These are phyloP conservation scores for Acaromyces ingoldii DNA, from an alignment of 1,284 basidiomycete species.

Conservation along the genomic window DNA sequence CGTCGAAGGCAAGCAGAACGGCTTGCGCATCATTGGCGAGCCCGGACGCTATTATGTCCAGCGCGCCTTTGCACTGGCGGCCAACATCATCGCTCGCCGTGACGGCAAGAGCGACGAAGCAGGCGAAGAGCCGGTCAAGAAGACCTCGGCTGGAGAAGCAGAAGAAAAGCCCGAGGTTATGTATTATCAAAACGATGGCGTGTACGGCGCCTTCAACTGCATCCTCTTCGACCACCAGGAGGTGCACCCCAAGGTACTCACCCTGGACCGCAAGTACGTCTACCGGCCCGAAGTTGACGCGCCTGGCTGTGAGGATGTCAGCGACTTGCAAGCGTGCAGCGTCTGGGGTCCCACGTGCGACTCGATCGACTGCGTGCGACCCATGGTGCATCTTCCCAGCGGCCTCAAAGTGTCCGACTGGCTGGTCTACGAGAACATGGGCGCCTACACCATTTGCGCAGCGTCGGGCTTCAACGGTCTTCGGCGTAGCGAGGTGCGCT, in stretches of 20 bases:
- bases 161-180: conserved; percentile 40
- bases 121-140: conserved; percentile 8
- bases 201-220: conserved; percentile 95
- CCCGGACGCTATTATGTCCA: conserved; percentile 93
- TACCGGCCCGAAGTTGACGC: conserved; percentile 46
- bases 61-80: conserved; percentile 84
- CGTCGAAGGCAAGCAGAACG: conserved; percentile 54
- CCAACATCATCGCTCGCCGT: conserved; percentile 82
- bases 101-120: conserved; percentile 26
- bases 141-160: conserved; percentile 2
- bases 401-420: conserved; percentile 65
- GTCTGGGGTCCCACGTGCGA: conserved; percentile 75
- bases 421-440: conserved; percentile 87
- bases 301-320: conserved; percentile 31
- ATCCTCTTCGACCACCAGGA: conserved; percentile 89
- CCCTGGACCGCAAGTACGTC: conserved; percentile 46
- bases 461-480: conserved; percentile 80
- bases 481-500: conserved; percentile 50
- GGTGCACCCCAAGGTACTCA: conserved; percentile 75
- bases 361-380: conserved; percentile 66
- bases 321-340: conserved; percentile 52
- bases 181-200: conserved; percentile 51
- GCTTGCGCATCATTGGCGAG: conserved; percentile 85
- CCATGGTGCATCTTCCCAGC: conserved; percentile 34
- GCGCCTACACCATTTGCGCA: conserved; percentile 86